Base-by-base conservation (phyloP, 495 filamentous ascomycete species). In the Talaromyces liani region DNA sequence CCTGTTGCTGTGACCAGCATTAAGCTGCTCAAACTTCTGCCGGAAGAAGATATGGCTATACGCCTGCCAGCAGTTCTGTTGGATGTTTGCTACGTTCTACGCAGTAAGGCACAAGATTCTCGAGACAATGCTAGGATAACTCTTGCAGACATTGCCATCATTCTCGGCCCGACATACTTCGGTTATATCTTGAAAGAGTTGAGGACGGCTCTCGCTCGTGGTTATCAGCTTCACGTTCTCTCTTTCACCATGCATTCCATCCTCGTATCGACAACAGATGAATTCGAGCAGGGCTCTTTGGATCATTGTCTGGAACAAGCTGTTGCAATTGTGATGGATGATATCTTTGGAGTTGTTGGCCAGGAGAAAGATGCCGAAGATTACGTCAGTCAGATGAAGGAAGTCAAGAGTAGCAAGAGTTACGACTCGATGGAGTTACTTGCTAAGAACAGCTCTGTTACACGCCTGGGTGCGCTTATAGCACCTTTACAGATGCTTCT, bases 321-420 rank as follows among this genome's bases (percentile, higher is more conserved):
- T 47, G 84, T 91, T 51, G 80, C 85, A 4, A 83, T 99, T 49
- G 88, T 97, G 59, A 95, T 98, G 91, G 94, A 99, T 67, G 95
- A 98, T 71, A 95, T 92, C 12, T 99, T 99, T 71, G 94, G 94
- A 18, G 86, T 84, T n/a, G 87, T 88, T n/a, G 94, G 94, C 14
- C 87, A 94, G 76, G 94, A 99, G 69, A 99, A 99, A 71, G 94
- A 99, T 67, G 92, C 93, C 0, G 92, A 93, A 66, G 94, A 92
- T 51, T 99, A 99, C 70, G 85, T 88, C 62, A 97, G 90, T 74
- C 88, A 91, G 69, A 97, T 96, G 90, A 95, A 91, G 75, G 94
- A 99, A 77, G 88, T 98, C 20, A 97, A 97, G 78, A 92, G 89
- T 70, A 97, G 89, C 80, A 98, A 97, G 77, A 97, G 92, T 70